phyloP scores from a whole-genome alignment of 352 stramenopile genomes.

The Globisporangium nagaii region DNA sequence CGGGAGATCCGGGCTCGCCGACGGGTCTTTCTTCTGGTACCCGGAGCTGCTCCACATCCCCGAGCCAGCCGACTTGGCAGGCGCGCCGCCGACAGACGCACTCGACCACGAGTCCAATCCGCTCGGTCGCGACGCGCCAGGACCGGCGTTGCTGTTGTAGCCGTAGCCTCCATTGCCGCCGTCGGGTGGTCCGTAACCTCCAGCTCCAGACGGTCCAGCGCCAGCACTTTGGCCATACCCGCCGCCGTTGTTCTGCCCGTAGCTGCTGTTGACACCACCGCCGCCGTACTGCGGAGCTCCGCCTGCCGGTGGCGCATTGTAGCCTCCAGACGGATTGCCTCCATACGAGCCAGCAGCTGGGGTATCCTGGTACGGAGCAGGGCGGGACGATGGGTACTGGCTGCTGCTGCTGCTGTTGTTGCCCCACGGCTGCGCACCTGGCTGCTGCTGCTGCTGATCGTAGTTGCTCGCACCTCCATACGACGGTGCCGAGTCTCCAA shows the following conservation, averaged over 20 bases:
- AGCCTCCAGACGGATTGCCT: constrained; percentile 14
- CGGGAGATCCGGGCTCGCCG: constrained; percentile 22
- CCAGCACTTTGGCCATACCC: constrained; percentile 14
- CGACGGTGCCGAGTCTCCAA: constrained; percentile 1
- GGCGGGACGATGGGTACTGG: constrained; percentile 22
- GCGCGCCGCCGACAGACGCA: constrained; percentile 16
- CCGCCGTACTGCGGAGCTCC: constrained; percentile 11
- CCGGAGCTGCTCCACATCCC: constrained; percentile 79
- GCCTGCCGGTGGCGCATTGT: constrained; percentile 10
- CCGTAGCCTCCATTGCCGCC: constrained; percentile 15
- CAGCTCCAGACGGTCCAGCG: background rate
- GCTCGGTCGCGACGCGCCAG: constrained; percentile 13
- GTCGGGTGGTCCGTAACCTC: constrained; percentile 16
- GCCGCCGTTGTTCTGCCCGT: constrained; percentile 5
- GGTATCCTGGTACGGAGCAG: constrained; percentile 60
- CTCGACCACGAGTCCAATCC: constrained; percentile 59
- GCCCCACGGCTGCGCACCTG: constrained; percentile 37
- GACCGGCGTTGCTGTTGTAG: constrained; percentile 17
- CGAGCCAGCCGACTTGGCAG: constrained; percentile 30
- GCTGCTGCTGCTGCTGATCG: constrained; percentile 8
- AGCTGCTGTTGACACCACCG: constrained; percentile 2
- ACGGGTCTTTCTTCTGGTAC: constrained; percentile 71
- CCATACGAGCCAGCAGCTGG: constrained; percentile 18
- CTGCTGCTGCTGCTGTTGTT: constrained; percentile 12
- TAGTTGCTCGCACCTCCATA: constrained; percentile 10